These are phyloP conservation scores for Dictyostelium gargantuum DNA, from an alignment of 208 protist species.

Conservation along the genomic window DNA sequence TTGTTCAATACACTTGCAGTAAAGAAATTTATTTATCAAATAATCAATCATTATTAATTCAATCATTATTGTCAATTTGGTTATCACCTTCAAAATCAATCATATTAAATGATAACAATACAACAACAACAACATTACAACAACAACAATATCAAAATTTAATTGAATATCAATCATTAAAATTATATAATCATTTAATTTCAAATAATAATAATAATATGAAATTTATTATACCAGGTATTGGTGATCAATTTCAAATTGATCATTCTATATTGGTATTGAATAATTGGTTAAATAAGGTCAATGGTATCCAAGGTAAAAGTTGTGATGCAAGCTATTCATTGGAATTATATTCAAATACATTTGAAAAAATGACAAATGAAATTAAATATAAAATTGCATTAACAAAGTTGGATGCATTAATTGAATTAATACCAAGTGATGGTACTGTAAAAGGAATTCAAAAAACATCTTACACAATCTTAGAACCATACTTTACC, in stretches of 20 bases:
- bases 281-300: not conserved
- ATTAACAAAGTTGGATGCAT: not conserved
- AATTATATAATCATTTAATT: conserved; percentile 21
- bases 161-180: conserved; percentile 17
- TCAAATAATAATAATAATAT: not conserved
- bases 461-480: not conserved
- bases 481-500: conserved; percentile 2
- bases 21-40: not conserved
- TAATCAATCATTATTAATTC: not conserved
- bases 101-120: no score
- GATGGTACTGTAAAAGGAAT: not conserved
- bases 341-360: conserved; percentile 4
- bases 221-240: not conserved
- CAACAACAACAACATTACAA: not conserved
- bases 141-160: not conserved
- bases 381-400: not conserved
- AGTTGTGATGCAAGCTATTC: not conserved
- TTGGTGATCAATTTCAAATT: not conserved
- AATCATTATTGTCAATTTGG: not conserved
- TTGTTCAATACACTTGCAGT: not conserved
- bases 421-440: not conserved
- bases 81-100: not conserved
- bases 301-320: not conserved
- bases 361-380: not conserved
- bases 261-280: not conserved